phyloP scores from a whole-genome alignment of 805 yeast species.

The Huiozyma sinensis region DNA sequence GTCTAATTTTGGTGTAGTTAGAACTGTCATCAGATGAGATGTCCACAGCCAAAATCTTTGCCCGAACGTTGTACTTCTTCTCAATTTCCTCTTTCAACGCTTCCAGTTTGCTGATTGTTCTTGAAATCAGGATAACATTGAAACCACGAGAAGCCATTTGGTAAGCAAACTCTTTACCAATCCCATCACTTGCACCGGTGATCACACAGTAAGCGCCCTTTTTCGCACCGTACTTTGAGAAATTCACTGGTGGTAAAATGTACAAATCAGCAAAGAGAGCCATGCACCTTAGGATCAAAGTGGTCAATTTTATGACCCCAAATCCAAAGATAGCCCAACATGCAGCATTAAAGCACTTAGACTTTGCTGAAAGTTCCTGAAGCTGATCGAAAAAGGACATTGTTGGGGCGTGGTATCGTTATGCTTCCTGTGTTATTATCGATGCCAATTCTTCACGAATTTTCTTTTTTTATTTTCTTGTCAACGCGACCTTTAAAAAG shows the following conservation, averaged over 20 bases:
- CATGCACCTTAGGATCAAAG: slow-evolving; percentile 36
- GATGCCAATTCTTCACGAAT: not conserved
- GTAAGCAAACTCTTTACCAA: slow-evolving; percentile 82
- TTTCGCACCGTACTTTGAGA: slow-evolving; percentile 63
- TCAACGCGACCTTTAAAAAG: no score
- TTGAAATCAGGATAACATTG: slow-evolving; percentile 71
- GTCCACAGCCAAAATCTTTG: slow-evolving; percentile 67
- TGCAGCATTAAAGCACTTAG: slow-evolving; percentile 16
- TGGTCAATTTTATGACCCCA: slow-evolving; percentile 53
- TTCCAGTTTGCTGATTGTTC: slow-evolving; percentile 72
- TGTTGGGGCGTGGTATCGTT: not conserved
- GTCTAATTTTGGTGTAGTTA: slow-evolving; percentile 44
- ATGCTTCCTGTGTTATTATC: not conserved
- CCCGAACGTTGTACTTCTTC: slow-evolving; percentile 46
- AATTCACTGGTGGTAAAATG: slow-evolving; percentile 48
- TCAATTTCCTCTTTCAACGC: slow-evolving; percentile 52
- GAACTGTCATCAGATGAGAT: slow-evolving; percentile 51
- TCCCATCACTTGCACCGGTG: slow-evolving; percentile 96
- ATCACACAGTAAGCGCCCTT: slow-evolving; percentile 80
- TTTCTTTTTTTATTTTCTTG: no score
- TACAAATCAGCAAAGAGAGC: slow-evolving; percentile 53
- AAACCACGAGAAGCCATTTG: slow-evolving; percentile 83
- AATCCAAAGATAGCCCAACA: slow-evolving; percentile 38
- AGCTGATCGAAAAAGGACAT: slow-evolving; percentile 19
- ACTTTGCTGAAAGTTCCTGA: slow-evolving; percentile 12